Percentiles rank a stretch among this genome's conserved stretches.
phyloP scores from a whole-genome alignment of 192 early-diverging fungal species.

The Backusella tuberculispora region DNA sequence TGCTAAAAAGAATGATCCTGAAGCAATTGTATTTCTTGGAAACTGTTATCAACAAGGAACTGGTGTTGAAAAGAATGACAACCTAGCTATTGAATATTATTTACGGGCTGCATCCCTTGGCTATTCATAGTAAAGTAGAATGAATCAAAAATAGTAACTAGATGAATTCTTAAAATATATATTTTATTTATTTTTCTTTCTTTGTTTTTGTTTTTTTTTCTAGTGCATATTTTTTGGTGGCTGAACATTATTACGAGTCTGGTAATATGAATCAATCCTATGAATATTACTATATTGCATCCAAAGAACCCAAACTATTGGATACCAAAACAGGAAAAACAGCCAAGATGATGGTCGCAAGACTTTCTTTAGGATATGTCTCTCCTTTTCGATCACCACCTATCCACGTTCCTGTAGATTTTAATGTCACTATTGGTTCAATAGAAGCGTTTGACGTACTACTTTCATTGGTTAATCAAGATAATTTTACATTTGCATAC shows the following conservation, averaged over 20 bases:
- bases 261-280: conserved; percentile 33
- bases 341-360: conserved; percentile 41
- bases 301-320: conserved; percentile 24
- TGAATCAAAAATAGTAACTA: background rate
- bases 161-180: background rate
- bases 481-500: conserved; percentile 3
- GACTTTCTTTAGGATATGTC: conserved; percentile 28
- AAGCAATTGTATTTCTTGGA: conserved; percentile 30
- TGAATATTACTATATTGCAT: conserved; percentile 28
- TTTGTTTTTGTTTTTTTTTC: conserved; percentile 23
- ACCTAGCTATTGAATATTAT: conserved; percentile 32
- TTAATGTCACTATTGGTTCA: background rate
- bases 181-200: background rate
- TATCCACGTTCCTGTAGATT: background rate
- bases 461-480: background rate
- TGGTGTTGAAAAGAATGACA: conserved; percentile 22
- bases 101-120: conserved; percentile 22
- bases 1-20: conserved; percentile 35
- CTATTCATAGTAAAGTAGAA: conserved; percentile 10
- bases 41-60: conserved; percentile 39
- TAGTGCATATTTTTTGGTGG: conserved; percentile 36
- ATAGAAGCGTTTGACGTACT: conserved; percentile 11
- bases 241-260: conserved; percentile 34
- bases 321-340: conserved; percentile 28
- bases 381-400: background rate